A percentile compares a stretch with the other conserved stretches of the same genome.
Conservation (phyloP, 352 stramenopile species). For the Blastocystis sp. region DNA sequence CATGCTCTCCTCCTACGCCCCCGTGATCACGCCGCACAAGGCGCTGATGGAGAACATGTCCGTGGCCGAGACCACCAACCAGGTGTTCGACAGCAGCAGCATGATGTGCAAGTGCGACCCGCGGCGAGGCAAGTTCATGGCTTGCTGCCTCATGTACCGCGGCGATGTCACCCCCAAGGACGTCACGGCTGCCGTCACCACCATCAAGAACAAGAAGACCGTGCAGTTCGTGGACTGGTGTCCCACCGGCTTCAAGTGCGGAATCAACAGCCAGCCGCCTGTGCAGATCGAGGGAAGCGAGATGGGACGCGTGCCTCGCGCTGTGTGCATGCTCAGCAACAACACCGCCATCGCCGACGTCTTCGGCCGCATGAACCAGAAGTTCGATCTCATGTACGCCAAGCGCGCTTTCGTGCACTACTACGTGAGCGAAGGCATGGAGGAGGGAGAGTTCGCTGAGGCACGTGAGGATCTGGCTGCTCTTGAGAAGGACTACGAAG, state of each 20-base stretch:
- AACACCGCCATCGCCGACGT: constrained; percentile 95
- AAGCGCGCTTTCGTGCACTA: constrained; percentile 98
- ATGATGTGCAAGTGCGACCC: constrained; percentile 99
- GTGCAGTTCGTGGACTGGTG: constrained; percentile 99
- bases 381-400: constrained; percentile 99
- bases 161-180: constrained; percentile 80
- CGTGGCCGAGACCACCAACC: constrained; percentile 95
- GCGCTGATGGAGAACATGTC: constrained; percentile 92
- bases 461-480: constrained; percentile 93
- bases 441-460: constrained; percentile 98
- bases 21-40: constrained; percentile 93
- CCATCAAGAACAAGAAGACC: constrained; percentile 97
- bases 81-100: constrained; percentile 87
- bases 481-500: constrained; percentile 98
- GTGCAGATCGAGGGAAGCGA: constrained; percentile 90
- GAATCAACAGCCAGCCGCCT: constrained; percentile 95
- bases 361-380: constrained; percentile 94
- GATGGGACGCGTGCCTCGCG: constrained; percentile 89
- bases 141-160: constrained; percentile 94
- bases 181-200: constrained; percentile 90
- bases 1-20: constrained; percentile 95
- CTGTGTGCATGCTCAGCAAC: constrained; percentile 98
- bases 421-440: constrained; percentile 98
- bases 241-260: constrained; percentile 96
- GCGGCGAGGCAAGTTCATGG: constrained; percentile 98